Percentiles rank a stretch among this genome's conserved stretches.
Conservation (phyloP, 176 grass and related monocot species). For the Pontederia paniculata region DNA sequence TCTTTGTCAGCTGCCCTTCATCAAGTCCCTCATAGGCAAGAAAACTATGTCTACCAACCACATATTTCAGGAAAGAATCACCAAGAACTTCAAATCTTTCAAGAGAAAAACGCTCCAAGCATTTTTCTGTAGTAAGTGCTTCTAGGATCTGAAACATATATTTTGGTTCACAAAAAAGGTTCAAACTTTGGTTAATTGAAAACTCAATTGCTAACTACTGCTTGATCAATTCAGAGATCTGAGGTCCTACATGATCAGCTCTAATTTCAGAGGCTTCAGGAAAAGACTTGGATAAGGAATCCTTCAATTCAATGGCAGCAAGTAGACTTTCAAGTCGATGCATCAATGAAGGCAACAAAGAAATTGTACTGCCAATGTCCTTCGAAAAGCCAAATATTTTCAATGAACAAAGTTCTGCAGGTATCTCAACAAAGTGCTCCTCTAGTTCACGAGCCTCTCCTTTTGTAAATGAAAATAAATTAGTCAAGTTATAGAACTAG, state of each 20-base stretch:
- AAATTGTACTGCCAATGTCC: slow-evolving; percentile 89
- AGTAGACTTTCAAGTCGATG: slow-evolving; percentile 85
- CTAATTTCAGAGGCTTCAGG: slow-evolving; percentile 71
- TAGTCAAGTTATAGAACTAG: slow-evolving; percentile 1
- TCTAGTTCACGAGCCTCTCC: slow-evolving; percentile 35
- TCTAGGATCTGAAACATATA: slow-evolving; percentile 69
- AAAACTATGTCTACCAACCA: slow-evolving; percentile 72
- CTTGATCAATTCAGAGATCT: too few species aligned
- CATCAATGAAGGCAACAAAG: slow-evolving; percentile 90
- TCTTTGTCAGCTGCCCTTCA: slow-evolving; percentile 79
- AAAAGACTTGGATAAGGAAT: slow-evolving; percentile 58
- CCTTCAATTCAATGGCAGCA: slow-evolving; percentile 91
- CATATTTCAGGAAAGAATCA: slow-evolving; percentile 92
- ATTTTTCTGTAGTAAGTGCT: slow-evolving; percentile 92
- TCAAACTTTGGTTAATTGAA: slow-evolving; percentile 8
- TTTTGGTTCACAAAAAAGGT: neutral
- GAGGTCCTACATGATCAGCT: slow-evolving; percentile 49
- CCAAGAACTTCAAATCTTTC: slow-evolving; percentile 95
- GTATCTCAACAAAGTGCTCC: slow-evolving; percentile 83
- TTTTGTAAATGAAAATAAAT: slow-evolving; percentile 23
- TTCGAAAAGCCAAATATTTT: slow-evolving; percentile 94
- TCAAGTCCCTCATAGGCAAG: slow-evolving; percentile 64
- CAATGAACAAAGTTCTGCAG: slow-evolving; percentile 75
- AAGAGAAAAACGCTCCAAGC: slow-evolving; percentile 79
- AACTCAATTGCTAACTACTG: neutral